These are phyloP conservation scores for Beauveria australis DNA, from an alignment of 2,329 filamentous ascomycete genomes.

Conservation along the genomic window DNA sequence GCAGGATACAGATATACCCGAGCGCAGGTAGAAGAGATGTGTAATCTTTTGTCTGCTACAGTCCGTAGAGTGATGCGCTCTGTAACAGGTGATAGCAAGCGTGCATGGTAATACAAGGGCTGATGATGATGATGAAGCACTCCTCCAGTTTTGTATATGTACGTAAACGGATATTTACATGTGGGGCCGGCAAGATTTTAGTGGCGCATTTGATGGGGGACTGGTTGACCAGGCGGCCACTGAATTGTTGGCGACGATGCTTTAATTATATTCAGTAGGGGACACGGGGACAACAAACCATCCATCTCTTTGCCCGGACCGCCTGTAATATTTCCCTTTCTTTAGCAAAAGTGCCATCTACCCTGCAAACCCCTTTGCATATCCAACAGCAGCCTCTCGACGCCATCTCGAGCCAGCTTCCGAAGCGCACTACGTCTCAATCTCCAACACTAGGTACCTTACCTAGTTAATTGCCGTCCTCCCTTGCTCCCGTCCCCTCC, in stretches of 20 bases:
- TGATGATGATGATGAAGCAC: too few species aligned
- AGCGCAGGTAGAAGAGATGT: slow-evolving; percentile 16
- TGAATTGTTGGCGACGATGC: too few species aligned
- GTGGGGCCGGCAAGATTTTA: too few species aligned
- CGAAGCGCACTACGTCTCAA: neutral
- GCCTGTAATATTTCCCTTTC: neutral
- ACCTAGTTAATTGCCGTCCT: neutral
- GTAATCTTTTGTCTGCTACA: too few species aligned
- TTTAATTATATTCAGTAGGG: too few species aligned
- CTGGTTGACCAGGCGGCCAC: too few species aligned
- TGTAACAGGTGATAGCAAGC: too few species aligned
- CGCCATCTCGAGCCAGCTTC: neutral
- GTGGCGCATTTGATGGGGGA: too few species aligned
- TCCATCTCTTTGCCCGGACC: neutral
- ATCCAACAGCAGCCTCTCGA: neutral
- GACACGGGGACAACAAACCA: neutral
- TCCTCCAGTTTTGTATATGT: too few species aligned
- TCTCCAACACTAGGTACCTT: neutral
- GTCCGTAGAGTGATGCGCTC: too few species aligned
- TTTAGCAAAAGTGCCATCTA: neutral
- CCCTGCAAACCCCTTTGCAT: neutral
- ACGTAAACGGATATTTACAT: too few species aligned
- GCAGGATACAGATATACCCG: slow-evolving; percentile 21
- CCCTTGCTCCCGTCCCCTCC: neutral
- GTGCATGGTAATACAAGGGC: too few species aligned